phyloP scores from a whole-genome alignment of 192 early-diverging fungal species.

The Geranomyces variabilis region DNA sequence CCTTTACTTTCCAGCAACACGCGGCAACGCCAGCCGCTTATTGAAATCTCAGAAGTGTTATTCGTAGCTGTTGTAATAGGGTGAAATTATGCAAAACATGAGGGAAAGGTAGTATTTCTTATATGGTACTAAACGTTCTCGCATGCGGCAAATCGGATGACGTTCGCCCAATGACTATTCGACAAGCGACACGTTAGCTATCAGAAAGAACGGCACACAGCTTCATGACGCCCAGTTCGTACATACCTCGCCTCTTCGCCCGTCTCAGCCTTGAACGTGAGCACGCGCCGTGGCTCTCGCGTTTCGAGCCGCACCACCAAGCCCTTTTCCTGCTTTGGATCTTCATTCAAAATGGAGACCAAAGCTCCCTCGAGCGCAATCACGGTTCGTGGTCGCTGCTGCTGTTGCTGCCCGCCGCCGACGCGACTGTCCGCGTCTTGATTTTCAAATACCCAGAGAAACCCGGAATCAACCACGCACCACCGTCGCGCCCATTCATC shows the following conservation, averaged over 20 bases:
- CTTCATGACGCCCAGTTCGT: background rate
- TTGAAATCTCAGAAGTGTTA: too few species aligned
- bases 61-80: too few species aligned
- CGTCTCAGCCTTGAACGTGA: background rate
- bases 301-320: background rate
- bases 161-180: background rate
- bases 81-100: too few species aligned
- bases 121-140: too few species aligned
- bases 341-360: background rate
- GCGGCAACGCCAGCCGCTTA: too few species aligned
- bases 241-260: background rate
- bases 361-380: background rate
- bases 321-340: background rate
- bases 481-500: background rate
- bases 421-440: background rate
- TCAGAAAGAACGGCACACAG: too few species aligned
- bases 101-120: too few species aligned
- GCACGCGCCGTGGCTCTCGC: background rate
- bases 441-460: conserved; percentile 1
- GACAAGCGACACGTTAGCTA: too few species aligned
- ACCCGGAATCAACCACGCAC: background rate
- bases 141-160: background rate
- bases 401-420: background rate
- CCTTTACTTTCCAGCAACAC: too few species aligned
- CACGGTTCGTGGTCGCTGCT: background rate